phyloP scores from a whole-genome alignment of 192 early-diverging fungal species.

The Backusella liffmaniae region DNA sequence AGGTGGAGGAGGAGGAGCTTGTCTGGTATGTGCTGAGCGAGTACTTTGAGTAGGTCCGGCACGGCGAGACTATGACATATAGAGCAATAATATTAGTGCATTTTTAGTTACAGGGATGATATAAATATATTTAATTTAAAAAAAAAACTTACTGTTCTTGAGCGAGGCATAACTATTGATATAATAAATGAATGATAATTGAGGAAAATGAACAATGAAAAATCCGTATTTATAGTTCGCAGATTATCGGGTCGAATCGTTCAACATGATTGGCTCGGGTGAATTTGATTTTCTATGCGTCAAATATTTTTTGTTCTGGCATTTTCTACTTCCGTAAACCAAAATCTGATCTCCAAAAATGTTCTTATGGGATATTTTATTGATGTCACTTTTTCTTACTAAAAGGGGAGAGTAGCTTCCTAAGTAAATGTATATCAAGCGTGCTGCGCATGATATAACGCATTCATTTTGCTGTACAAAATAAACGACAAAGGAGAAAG shows the following conservation, averaged over 20 bases:
- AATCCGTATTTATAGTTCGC: not conserved
- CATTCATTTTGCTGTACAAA: too few species aligned
- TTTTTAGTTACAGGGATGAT: not conserved
- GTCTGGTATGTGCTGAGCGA: conserved; percentile 51
- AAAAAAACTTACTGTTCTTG: conserved; percentile 21
- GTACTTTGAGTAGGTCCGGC: conserved; percentile 42
- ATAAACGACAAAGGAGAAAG: too few species aligned
- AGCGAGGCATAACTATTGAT: conserved; percentile 18
- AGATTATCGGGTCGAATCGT: not conserved
- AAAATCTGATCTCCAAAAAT: too few species aligned
- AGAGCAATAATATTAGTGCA: too few species aligned
- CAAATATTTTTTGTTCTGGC: not conserved
- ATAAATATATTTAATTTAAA: not conserved
- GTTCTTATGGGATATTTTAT: not conserved
- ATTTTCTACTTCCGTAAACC: not conserved
- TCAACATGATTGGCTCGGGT: not conserved
- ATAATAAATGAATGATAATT: not conserved
- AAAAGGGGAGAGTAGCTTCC: too few species aligned
- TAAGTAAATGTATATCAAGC: too few species aligned
- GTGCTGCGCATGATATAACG: too few species aligned
- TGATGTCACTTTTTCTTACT: not conserved
- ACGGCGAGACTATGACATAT: conserved; percentile 35
- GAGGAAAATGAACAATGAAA: not conserved
- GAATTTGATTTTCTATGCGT: not conserved
- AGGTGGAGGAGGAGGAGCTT: conserved; percentile 43